Percentiles rank a stretch among this genome's conserved stretches.
These are phyloP conservation scores for Pyrrhoderma noxium DNA, from an alignment of 1,284 basidiomycete genomes.

Conservation along the genomic window DNA sequence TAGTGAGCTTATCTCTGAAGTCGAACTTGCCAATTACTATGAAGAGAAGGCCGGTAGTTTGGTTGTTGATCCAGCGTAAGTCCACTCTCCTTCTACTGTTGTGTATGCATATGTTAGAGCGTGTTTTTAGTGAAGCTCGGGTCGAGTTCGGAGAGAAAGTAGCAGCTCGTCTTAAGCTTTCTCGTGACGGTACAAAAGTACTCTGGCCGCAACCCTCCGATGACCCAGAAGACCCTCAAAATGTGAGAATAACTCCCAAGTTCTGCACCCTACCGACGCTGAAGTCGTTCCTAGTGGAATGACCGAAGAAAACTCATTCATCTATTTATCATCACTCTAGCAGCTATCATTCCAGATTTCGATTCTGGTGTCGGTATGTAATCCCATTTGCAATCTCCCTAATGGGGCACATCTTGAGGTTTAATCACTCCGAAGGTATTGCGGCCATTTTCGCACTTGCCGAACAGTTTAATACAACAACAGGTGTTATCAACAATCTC, in stretches of 20 bases:
- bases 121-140: constrained; percentile 41
- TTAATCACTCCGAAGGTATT: constrained; percentile 34
- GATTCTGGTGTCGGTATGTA: constrained; percentile 57
- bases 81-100: neutral
- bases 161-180: constrained; percentile 42
- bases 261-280: neutral
- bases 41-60: constrained; percentile 52
- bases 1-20: constrained; percentile 18
- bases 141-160: constrained; percentile 44
- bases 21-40: constrained; percentile 44
- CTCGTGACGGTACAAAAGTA: constrained; percentile 18
- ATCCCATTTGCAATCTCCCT: too few relatives aligned
- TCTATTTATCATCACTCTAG: constrained; percentile 52
- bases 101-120: constrained; percentile 23
- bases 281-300: constrained; percentile 32
- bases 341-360: constrained; percentile 64
- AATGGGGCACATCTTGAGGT: neutral
- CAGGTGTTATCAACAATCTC: constrained; percentile 54
- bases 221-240: constrained; percentile 57
- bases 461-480: constrained; percentile 47
- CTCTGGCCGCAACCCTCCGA: constrained; percentile 48
- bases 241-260: constrained; percentile 34
- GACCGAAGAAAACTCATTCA: constrained; percentile 44
- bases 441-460: constrained; percentile 55
- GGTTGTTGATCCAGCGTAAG: constrained; percentile 53